These are phyloP conservation scores for Aspergillus nanangensis DNA, from an alignment of 495 filamentous ascomycete genomes.

Conservation along the genomic window DNA sequence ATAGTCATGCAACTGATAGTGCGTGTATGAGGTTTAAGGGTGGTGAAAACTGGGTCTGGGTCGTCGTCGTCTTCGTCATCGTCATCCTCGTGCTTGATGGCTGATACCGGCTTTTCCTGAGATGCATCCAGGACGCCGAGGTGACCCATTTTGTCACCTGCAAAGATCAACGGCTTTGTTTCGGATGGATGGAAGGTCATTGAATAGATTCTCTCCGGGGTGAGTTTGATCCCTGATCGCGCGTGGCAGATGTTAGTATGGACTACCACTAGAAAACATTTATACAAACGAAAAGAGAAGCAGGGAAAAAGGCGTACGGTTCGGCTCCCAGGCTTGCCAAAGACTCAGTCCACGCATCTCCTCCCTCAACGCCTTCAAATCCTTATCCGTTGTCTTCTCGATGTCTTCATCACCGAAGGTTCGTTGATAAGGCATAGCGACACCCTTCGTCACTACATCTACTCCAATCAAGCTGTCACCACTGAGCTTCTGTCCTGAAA, in stretches of 20 bases:
- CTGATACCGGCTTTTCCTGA: constrained; percentile 48
- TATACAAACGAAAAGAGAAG: background rate
- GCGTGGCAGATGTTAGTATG: constrained; percentile 10
- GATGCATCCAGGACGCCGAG: constrained; percentile 92
- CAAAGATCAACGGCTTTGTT: constrained; percentile 87
- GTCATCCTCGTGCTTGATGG: constrained; percentile 39
- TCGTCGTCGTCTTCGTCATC: constrained; percentile 62
- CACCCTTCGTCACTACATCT: constrained; percentile 59
- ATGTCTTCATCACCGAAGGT: constrained; percentile 83
- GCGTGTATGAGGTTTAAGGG: constrained; percentile 83
- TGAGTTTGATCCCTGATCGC: constrained; percentile 77
- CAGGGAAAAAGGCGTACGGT: constrained; percentile 44
- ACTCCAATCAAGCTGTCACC: constrained; percentile 39
- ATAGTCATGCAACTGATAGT: constrained; percentile 85
- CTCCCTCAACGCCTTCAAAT: constrained; percentile 69
- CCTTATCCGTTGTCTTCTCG: constrained; percentile 72
- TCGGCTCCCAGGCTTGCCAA: constrained; percentile 78
- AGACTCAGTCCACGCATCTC: constrained; percentile 75
- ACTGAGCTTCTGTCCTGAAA: constrained; percentile 65
- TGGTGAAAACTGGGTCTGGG: constrained; percentile 69
- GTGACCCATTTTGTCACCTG: constrained; percentile 91
- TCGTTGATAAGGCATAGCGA: constrained; percentile 69
- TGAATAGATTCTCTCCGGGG: constrained; percentile 82
- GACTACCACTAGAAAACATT: background rate
- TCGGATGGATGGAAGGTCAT: constrained; percentile 84